Conservation (phyloP, 2,329 filamentous ascomycete species). For the Pseudogymnoascus verrucosus region DNA sequence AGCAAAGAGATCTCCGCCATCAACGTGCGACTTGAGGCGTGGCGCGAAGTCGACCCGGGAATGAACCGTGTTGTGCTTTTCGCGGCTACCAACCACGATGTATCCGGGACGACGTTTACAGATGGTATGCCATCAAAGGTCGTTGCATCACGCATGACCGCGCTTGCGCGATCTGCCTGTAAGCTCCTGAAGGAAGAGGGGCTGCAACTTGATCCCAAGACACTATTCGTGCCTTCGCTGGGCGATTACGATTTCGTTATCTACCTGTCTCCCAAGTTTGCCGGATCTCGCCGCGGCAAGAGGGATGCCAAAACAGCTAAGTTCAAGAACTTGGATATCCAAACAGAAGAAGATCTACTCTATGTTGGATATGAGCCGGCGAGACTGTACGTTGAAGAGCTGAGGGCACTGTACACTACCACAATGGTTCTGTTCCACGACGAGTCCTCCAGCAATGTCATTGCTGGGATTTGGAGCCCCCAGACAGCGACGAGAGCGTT, state of each 20-base stretch:
- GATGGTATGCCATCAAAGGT: slow-evolving; percentile 69
- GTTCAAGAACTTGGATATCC: slow-evolving; percentile 75
- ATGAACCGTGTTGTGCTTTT: slow-evolving; percentile 81
- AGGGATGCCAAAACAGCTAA: slow-evolving; percentile 35
- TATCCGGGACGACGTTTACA: slow-evolving; percentile 73
- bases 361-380: slow-evolving; percentile 53
- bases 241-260: slow-evolving; percentile 83
- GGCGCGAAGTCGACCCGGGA: slow-evolving; percentile 79
- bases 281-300: slow-evolving; percentile 30
- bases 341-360: slow-evolving; percentile 34
- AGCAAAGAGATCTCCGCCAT: slow-evolving; percentile 53
- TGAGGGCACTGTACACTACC: slow-evolving; percentile 58
- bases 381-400: slow-evolving; percentile 55
- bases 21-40: slow-evolving; percentile 66
- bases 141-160: slow-evolving; percentile 74
- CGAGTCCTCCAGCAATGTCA: slow-evolving; percentile 43
- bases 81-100: slow-evolving; percentile 70
- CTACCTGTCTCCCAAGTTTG: slow-evolving; percentile 41
- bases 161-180: slow-evolving; percentile 68
- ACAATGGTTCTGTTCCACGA: slow-evolving; percentile 76
- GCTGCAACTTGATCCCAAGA: slow-evolving; percentile 43
- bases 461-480: slow-evolving; percentile 62
- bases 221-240: slow-evolving; percentile 66
- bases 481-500: slow-evolving; percentile 43
- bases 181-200: slow-evolving; percentile 49